Percentiles rank a stretch among this genome's conserved stretches.
Evolutionary conservation across 2,329 filamentous ascomycete species (phyloP).

Genomic region (Sporothrix brunneoviolacea): DNA sequence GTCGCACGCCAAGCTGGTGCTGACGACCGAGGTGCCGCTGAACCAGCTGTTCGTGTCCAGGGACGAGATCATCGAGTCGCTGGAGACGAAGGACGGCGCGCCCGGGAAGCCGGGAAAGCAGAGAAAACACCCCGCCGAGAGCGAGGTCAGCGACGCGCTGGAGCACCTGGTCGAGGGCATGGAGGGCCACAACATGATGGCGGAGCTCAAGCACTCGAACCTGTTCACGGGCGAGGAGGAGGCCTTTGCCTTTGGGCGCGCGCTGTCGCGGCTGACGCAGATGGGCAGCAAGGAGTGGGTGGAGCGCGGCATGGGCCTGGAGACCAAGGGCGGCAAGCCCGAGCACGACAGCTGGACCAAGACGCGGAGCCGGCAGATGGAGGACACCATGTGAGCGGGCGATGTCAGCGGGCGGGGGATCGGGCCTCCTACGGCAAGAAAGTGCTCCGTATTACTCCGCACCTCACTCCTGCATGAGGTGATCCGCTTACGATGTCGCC

Average conservation of each 20-base stretch:
- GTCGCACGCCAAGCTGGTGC: slow-evolving; percentile 82
- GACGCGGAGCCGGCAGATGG: slow-evolving; percentile 60
- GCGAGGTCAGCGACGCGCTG: slow-evolving; percentile 61
- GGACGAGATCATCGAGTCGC: slow-evolving; percentile 57
- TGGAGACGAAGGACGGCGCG: slow-evolving; percentile 35
- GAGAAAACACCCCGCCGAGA: background rate
- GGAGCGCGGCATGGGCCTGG: slow-evolving; percentile 67
- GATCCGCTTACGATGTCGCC: too few relatives aligned
- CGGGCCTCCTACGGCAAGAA: too few relatives aligned
- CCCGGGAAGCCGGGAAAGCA: too few relatives aligned
- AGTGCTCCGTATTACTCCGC: background rate
- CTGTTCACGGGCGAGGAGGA: slow-evolving; percentile 95
- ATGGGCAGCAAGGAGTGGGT: slow-evolving; percentile 97
- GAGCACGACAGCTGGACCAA: slow-evolving; percentile 61
- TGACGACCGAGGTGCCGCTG: slow-evolving; percentile 82
- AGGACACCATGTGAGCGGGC: slow-evolving; percentile 53
- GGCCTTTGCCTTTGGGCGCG: slow-evolving; percentile 88
- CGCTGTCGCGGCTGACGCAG: slow-evolving; percentile 74
- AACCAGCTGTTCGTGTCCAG: slow-evolving; percentile 77
- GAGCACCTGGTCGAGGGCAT: slow-evolving; percentile 80
- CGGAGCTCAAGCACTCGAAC: slow-evolving; percentile 74
- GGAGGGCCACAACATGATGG: slow-evolving; percentile 63
- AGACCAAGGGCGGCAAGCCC: slow-evolving; percentile 53
- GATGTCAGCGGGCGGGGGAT: too few relatives aligned
- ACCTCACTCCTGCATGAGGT: too few relatives aligned